Evolutionary conservation across 805 yeast genomes (phyloP).

Genomic region (Alloascoidea africana): DNA sequence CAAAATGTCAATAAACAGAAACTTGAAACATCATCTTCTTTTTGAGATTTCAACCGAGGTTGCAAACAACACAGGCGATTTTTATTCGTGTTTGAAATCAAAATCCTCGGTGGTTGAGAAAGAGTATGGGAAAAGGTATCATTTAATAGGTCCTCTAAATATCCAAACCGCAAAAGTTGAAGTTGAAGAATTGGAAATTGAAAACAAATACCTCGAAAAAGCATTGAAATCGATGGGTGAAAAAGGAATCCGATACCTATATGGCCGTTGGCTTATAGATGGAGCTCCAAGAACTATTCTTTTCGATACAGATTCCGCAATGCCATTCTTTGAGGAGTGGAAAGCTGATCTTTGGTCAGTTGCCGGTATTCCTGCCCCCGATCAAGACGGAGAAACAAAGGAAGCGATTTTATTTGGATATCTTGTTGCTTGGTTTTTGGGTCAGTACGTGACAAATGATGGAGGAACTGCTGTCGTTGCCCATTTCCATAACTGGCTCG

Average conservation of each 20-base stretch:
- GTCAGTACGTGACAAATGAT: slow-evolving; percentile 63
- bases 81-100: slow-evolving; percentile 70
- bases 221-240: slow-evolving; percentile 52
- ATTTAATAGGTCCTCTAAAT: slow-evolving; percentile 61
- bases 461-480: slow-evolving; percentile 62
- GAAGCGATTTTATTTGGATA: slow-evolving; percentile 73
- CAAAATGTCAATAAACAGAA: background rate
- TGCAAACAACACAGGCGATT: slow-evolving; percentile 83
- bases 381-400: slow-evolving; percentile 58
- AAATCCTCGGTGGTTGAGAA: slow-evolving; percentile 81
- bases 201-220: slow-evolving; percentile 32
- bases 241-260: slow-evolving; percentile 55
- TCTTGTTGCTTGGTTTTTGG: slow-evolving; percentile 78
- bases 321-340: slow-evolving; percentile 57
- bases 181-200: slow-evolving; percentile 59
- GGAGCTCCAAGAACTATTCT: slow-evolving; percentile 74
- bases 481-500: slow-evolving; percentile 83
- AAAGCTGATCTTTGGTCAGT: slow-evolving; percentile 65
- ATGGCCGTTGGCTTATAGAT: slow-evolving; percentile 78
- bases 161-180: slow-evolving; percentile 57
- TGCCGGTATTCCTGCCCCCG: slow-evolving; percentile 74
- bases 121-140: slow-evolving; percentile 62
- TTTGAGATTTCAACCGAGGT: slow-evolving; percentile 83
- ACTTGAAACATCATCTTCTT: slow-evolving; percentile 20
- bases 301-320: slow-evolving; percentile 56